Conservation (phyloP, 345 rosid genomes). For the Eutrema japonicum region DNA sequence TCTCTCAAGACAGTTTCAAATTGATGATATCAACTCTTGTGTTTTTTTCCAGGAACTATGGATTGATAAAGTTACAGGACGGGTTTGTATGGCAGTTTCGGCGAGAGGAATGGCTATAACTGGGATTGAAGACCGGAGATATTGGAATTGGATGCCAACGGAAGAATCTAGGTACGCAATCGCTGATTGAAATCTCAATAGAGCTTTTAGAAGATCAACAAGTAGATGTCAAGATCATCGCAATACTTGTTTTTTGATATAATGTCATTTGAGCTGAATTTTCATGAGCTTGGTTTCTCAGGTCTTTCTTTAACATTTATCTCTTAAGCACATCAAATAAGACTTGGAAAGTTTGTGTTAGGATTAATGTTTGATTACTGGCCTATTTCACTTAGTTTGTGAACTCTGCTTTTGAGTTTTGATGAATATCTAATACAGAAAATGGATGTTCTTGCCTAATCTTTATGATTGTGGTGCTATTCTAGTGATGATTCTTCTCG, state of each 20-base stretch:
- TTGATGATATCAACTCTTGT: neutral
- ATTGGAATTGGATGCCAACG: slow-evolving; percentile 92
- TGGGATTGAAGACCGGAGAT: slow-evolving; percentile 91
- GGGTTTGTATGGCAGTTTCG: slow-evolving; percentile 83
- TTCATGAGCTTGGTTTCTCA: neutral
- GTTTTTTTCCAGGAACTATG: slow-evolving; percentile 67
- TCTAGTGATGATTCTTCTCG: neutral
- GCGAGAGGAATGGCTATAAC: slow-evolving; percentile 93
- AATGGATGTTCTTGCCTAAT: neutral
- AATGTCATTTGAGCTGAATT: neutral
- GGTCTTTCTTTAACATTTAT: neutral
- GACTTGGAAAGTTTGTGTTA: neutral
- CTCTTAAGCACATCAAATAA: neutral
- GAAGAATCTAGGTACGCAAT: slow-evolving; percentile 85
- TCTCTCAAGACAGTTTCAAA: neutral
- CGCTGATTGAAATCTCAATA: slow-evolving; percentile 17
- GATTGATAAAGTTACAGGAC: slow-evolving; percentile 90
- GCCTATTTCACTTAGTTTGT: neutral
- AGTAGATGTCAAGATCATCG: neutral
- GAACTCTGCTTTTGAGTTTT: slow-evolving; percentile 20
- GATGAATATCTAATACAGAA: neutral
- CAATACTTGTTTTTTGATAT: slow-evolving; percentile 15
- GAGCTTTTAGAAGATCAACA: neutral
- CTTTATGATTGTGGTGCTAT: neutral
- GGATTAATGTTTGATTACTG: neutral